Evolutionary conservation across 176 grass and related monocot genomes (phyloP), one percentile per base, ranked within the genome.

Genomic region (Rhynchospora pubera): DNA sequence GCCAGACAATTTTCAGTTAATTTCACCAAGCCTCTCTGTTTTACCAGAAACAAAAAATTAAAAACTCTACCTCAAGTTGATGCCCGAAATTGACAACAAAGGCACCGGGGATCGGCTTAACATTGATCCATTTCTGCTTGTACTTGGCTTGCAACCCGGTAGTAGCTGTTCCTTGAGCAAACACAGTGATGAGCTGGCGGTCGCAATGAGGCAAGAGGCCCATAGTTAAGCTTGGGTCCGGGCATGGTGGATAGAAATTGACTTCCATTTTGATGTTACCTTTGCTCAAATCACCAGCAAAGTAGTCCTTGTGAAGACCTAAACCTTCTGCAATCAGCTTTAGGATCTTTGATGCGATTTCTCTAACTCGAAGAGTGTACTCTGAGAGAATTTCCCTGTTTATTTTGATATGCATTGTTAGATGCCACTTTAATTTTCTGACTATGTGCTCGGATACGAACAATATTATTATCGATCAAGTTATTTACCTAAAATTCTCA

Each of bases 181-280:
- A 81, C 32, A 84, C 32, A 28, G 86, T 84, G 26, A 88, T 79
- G 53, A 88, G 86, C 24, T 84, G 73, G 0, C 69, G 81, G 48
- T 88, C 86, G 55, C 86, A 88, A 79, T 88, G 86, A 2, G 72
- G 70, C 26, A 78, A 67, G 19, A 88, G 69, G 56, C 86, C 86
- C 81, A 88, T 55, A n/a, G 86, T 84, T 28, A 84, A 46, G 81
- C 86, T 88, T 16, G 86, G 86, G 44, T 88, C 80, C 12, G 86
- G 86, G 47, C 86, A 88, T 4, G 59, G 19, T 8, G 81, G 56
- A 66, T 84, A 80, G 61, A 62, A 58, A 62, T 84, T 88, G 34
- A 73, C 81, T 57, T 83, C 28, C 57, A 88, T 84, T 43, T 64
- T 44, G 34, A 57, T 73, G 8, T 65, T 34, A 43, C 84, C 65